Base-by-base conservation (phyloP, 352 stramenopile genomes). In the Peronospora belbahrii region DNA sequence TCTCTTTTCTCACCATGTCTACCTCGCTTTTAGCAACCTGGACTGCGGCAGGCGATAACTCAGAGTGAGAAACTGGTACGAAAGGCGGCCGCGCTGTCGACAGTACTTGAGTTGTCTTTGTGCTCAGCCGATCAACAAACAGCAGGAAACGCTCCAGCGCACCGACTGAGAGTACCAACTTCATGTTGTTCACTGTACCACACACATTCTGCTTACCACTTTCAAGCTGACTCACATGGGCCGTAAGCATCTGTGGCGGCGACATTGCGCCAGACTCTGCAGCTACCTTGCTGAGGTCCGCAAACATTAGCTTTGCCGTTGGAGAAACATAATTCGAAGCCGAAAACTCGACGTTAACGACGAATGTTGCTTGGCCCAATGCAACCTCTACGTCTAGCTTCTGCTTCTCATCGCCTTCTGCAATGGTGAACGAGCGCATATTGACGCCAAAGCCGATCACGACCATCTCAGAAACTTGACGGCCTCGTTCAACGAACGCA, bases 61-160 rank as follows among this genome's bases (percentile, higher is more conserved):
- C 65, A 14, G 55, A 51, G 22, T 68, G 51, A 42, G 30, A 20
- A 33, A 63, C 46, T 23, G 52, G 24, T 24, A 54, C 54, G 17
- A 65, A 59, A 9, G 65, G 53, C 6, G 70, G 67, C 13, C 59
- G 70, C 4, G 65, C 53, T 25, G 58, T 65, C 14, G 71, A 70
- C 41, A 85, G 48, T 5, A 73, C 67, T 59, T 79, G 63, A 36
- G 59, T 74, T 10, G 69, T 60, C 15, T 67, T 74, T 20, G 68
- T 81, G 27, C 38, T 76, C 14, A 85, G 38, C 4, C 72, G 72
- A 55, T 87, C 74, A 6, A 78, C 51, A 32, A 73, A 85, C 41
- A 85, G 50, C 39, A 88, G 36, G 39, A 88, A 85, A 42, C 75
- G 47, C 44, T 88, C 73, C 3, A 88, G 62, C 10, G 65, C 70